These are phyloP conservation scores for Boletus austroedulis DNA, from an alignment of 1,284 basidiomycete genomes.

Conservation along the genomic window DNA sequence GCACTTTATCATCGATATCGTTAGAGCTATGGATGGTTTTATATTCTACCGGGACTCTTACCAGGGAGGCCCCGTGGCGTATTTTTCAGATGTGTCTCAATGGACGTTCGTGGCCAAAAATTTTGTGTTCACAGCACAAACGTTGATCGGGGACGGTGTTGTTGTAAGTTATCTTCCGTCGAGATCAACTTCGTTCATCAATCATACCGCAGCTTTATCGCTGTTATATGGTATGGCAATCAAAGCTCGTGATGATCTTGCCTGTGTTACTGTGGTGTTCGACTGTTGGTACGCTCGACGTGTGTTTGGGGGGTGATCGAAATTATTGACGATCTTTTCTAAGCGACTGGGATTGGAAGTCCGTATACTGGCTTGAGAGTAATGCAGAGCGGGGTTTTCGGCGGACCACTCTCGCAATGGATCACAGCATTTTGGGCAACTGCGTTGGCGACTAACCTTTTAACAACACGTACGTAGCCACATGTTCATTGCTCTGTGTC, in stretches of 20 bases:
- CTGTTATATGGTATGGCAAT: slow-evolving; percentile 25
- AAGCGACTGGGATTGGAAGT: slow-evolving; percentile 21
- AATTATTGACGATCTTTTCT: not conserved
- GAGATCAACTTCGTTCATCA: not conserved
- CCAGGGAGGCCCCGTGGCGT: slow-evolving; percentile 1
- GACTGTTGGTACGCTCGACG: slow-evolving; percentile 12
- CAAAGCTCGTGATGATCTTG: slow-evolving; percentile 19
- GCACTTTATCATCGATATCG: slow-evolving; percentile 23
- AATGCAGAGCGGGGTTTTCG: slow-evolving; percentile 11
- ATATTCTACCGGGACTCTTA: slow-evolving; percentile 3
- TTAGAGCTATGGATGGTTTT: slow-evolving; percentile 8
- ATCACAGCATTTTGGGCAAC: slow-evolving; percentile 15
- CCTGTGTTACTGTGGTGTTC: slow-evolving; percentile 23
- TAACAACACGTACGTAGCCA: slow-evolving; percentile 18
- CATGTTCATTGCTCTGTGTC: not conserved
- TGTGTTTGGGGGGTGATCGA: not conserved
- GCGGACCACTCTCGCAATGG: slow-evolving; percentile 13
- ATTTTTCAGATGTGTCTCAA: not conserved
- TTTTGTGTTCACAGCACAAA: slow-evolving; percentile 22
- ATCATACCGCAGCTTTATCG: slow-evolving; percentile 23
- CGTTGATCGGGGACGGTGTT: slow-evolving; percentile 36
- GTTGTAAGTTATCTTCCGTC: slow-evolving; percentile 24
- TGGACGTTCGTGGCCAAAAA: slow-evolving; percentile 6
- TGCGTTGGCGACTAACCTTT: slow-evolving; percentile 19
- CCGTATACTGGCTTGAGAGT: slow-evolving; percentile 3